Percentiles rank a stretch among this genome's conserved stretches.
Conservation (phyloP, 495 filamentous ascomycete genomes). For the Penicillium odoratum region DNA sequence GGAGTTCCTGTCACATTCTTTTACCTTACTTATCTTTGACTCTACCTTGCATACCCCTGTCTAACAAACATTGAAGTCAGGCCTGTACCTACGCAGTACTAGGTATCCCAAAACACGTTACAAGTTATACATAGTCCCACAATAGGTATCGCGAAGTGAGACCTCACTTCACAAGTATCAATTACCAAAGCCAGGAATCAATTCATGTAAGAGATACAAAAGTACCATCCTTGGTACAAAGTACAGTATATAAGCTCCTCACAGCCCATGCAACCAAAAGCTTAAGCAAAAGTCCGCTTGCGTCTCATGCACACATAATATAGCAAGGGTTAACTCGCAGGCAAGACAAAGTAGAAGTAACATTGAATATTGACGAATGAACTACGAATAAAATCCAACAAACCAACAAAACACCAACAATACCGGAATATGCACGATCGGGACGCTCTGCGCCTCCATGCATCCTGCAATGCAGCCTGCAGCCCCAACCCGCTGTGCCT, state of each 20-base stretch:
- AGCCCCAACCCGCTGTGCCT: background rate
- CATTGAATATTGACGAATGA: too few relatives aligned
- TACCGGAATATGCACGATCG: constrained; percentile 6
- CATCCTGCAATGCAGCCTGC: background rate
- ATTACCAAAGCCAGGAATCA: too few relatives aligned
- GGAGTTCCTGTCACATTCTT: background rate
- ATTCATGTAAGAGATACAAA: background rate
- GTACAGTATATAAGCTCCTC: background rate
- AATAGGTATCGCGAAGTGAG: background rate
- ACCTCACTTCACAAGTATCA: background rate
- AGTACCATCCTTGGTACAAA: background rate
- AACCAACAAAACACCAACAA: background rate
- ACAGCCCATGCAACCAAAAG: background rate
- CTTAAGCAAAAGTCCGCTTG: background rate
- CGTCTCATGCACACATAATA: background rate
- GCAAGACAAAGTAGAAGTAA: too few relatives aligned
- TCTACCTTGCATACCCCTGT: background rate
- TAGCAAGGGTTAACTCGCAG: background rate
- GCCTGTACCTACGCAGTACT: too few relatives aligned
- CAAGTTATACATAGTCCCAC: too few relatives aligned
- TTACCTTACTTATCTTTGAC: background rate
- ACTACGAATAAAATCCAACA: background rate
- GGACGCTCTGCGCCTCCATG: background rate
- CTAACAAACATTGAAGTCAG: background rate
- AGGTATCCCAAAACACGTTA: too few relatives aligned